These are phyloP conservation scores for Trichoderma endophyticum DNA, from an alignment of 2,329 filamentous ascomycete genomes.

Conservation along the genomic window DNA sequence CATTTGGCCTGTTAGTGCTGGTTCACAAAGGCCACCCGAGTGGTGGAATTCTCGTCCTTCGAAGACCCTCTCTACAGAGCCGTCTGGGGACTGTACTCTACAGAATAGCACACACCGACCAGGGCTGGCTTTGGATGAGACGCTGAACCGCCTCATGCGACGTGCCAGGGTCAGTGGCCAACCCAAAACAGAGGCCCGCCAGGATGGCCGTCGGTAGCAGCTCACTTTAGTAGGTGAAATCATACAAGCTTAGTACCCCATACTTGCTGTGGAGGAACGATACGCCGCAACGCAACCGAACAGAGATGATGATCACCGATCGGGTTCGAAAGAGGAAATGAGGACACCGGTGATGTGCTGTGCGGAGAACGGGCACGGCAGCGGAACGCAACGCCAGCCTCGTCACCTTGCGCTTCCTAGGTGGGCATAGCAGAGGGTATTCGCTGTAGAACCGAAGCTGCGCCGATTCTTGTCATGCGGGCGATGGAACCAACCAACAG, in stretches of 20 bases:
- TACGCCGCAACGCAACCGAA: constrained; percentile 10
- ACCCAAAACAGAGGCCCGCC: neutral
- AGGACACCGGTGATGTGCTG: constrained; percentile 7
- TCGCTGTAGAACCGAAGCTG: constrained; percentile 15
- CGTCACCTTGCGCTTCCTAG: neutral
- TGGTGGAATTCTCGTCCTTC: neutral
- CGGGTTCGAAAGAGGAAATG: constrained; percentile 12
- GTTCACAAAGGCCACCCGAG: neutral
- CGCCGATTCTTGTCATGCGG: constrained; percentile 10
- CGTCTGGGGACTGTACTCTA: neutral
- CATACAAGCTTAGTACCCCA: constrained; percentile 14
- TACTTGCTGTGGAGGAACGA: constrained; percentile 9
- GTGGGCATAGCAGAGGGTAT: neutral
- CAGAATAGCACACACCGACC: neutral
- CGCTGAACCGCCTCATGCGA: constrained; percentile 12
- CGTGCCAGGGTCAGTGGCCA: neutral
- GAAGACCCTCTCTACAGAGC: neutral
- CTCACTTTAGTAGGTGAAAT: constrained; percentile 3
- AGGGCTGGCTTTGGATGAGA: neutral
- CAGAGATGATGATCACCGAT: constrained; percentile 20
- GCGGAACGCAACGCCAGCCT: constrained; percentile 7
- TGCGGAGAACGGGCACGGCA: constrained; percentile 13
- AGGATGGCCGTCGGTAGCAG: neutral
- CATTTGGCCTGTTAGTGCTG: neutral
- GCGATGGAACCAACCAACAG: constrained; percentile 12